Evolutionary conservation across 2,329 filamentous ascomycete species (phyloP).

Genomic region (Calonectria honghensis): DNA sequence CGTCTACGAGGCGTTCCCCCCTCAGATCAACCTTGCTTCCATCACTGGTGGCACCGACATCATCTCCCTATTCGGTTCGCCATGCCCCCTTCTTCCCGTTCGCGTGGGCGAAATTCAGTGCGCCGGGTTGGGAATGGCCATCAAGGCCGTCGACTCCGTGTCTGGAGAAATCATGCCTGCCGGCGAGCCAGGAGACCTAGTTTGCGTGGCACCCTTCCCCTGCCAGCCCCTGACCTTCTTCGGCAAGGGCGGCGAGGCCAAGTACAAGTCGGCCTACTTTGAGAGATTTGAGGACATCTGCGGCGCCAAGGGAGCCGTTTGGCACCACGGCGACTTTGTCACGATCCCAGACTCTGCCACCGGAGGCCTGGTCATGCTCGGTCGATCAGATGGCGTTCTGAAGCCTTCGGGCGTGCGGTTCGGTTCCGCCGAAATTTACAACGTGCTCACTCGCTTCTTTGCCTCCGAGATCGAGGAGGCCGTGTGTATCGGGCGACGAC

Average conservation of each 20-base stretch:
- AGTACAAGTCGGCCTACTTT: constrained; percentile 91
- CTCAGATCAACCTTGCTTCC: constrained; percentile 88
- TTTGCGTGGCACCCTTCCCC: constrained; percentile 90
- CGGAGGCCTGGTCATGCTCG: constrained; percentile 91
- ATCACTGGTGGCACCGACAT: constrained; percentile 99
- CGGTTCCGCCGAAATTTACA: constrained; percentile 96
- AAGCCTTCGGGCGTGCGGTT: constrained; percentile 96
- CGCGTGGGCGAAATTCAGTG: constrained; percentile 85
- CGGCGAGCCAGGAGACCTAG: constrained; percentile 88
- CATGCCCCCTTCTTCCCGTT: constrained; percentile 85
- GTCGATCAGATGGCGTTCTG: constrained; percentile 92
- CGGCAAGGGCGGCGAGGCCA: constrained; percentile 77
- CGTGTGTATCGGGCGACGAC: constrained; percentile 87
- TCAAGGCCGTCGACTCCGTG: constrained; percentile 75
- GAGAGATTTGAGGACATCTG: constrained; percentile 79
- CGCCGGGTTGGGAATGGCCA: constrained; percentile 86
- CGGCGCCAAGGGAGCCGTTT: constrained; percentile 70
- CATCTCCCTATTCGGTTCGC: constrained; percentile 93
- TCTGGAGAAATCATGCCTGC: constrained; percentile 73
- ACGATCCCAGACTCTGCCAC: constrained; percentile 78
- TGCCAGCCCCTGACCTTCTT: constrained; percentile 95
- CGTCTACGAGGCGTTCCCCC: constrained; percentile 88
- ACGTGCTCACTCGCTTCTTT: constrained; percentile 91
- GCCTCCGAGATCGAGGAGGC: constrained; percentile 86
- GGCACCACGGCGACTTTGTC: constrained; percentile 98